phyloP scores from a whole-genome alignment of 148 eudicot genomes.

The Camellia japonica region DNA sequence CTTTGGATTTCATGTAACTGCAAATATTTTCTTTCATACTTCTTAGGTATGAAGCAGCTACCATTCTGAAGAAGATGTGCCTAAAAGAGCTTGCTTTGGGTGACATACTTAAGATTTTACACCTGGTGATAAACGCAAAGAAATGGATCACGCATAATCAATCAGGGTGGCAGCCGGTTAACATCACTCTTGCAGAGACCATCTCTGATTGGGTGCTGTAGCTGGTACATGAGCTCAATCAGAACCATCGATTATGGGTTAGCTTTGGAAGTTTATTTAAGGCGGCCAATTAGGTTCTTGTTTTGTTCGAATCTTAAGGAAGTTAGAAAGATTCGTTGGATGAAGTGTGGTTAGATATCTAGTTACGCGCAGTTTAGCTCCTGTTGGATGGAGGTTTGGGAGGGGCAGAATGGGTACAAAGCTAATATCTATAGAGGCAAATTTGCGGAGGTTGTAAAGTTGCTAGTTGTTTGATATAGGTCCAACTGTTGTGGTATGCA shows the following conservation, averaged over 20 bases:
- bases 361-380: too few species aligned
- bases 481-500: not conserved
- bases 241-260: not conserved
- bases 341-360: not conserved
- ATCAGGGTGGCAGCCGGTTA: conserved; percentile 89
- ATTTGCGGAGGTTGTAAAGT: not conserved
- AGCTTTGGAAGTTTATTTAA: not conserved
- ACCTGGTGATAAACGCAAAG: conserved; percentile 53
- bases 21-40: conserved; percentile 3
- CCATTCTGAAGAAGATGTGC: conserved; percentile 60
- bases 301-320: not conserved
- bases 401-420: too few species aligned
- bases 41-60: conserved; percentile 84
- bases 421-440: not conserved
- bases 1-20: conserved; percentile 3
- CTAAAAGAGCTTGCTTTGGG: conserved; percentile 65
- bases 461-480: not conserved
- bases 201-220: conserved; percentile 29
- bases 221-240: conserved; percentile 22
- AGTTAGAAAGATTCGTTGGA: not conserved
- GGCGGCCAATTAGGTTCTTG: not conserved
- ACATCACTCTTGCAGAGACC: conserved; percentile 46
- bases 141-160: conserved; percentile 62
- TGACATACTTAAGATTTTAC: conserved; percentile 61
- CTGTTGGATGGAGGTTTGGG: too few species aligned